phyloP scores from a whole-genome alignment of 1,284 basidiomycete genomes.

The Cryptococcus sp. region DNA sequence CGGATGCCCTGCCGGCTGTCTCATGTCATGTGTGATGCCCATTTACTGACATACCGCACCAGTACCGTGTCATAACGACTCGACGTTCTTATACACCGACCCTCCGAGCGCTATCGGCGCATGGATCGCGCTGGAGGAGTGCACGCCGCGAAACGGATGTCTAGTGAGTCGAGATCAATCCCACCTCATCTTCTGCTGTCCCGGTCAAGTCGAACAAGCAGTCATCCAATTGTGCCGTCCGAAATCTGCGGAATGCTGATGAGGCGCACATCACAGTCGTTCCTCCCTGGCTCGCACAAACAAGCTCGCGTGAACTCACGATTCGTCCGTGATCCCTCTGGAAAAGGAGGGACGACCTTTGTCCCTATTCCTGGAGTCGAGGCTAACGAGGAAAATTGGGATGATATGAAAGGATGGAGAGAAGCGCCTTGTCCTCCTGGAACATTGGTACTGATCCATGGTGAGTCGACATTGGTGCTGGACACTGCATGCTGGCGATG shows the following conservation, averaged over 20 bases:
- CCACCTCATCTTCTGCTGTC: not conserved
- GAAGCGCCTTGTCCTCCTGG: slow-evolving; percentile 73
- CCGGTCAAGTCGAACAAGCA: not conserved
- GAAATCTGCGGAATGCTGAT: not conserved
- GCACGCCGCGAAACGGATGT: slow-evolving; percentile 80
- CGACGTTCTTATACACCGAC: slow-evolving; percentile 72
- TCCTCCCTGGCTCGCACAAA: slow-evolving; percentile 87
- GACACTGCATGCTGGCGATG: no score
- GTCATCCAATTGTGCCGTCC: not conserved
- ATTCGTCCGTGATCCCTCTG: slow-evolving; percentile 67
- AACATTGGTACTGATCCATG: slow-evolving; percentile 80
- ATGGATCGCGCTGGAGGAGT: slow-evolving; percentile 92
- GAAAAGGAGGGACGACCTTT: slow-evolving; percentile 65
- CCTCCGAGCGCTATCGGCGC: slow-evolving; percentile 90
- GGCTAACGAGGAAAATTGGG: slow-evolving; percentile 57
- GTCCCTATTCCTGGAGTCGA: slow-evolving; percentile 60
- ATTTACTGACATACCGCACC: not conserved
- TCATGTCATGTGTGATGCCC: not conserved
- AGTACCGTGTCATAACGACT: slow-evolving; percentile 61
- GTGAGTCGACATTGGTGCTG: slow-evolving; percentile 35
- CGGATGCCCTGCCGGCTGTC: no score
- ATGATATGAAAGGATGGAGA: slow-evolving; percentile 62
- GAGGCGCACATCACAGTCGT: slow-evolving; percentile 57
- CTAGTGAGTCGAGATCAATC: slow-evolving; percentile 52
- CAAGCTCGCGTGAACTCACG: slow-evolving; percentile 71